Evolutionary conservation across 768 basidiomycete species (phyloP).

Genomic region (Termitomyces bulborhizus): DNA sequence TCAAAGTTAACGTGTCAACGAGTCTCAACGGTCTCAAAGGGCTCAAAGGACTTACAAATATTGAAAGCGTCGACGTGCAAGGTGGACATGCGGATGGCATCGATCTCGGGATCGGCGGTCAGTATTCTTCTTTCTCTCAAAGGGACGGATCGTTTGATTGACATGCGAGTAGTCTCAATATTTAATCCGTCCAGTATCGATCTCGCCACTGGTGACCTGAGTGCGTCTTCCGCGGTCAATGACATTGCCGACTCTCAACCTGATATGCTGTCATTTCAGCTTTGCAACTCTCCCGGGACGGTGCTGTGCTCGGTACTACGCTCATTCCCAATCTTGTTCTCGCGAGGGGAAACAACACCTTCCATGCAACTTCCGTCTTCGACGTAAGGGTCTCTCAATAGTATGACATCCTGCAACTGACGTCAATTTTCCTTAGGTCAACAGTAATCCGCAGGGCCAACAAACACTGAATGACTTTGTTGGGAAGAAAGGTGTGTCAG

Average conservation of each 20-base stretch:
- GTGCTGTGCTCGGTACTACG: constrained; percentile 51
- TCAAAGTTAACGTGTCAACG: constrained; percentile 66
- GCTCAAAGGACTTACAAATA: constrained; percentile 47
- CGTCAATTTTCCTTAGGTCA: constrained; percentile 36
- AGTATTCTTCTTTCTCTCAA: constrained; percentile 7
- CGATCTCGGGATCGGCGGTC: constrained; percentile 53
- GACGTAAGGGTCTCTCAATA: constrained; percentile 28
- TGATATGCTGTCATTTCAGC: constrained; percentile 23
- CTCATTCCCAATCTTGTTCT: constrained; percentile 56
- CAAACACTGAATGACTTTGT: constrained; percentile 67
- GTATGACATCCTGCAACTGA: background rate
- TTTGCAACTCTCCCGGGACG: constrained; percentile 49
- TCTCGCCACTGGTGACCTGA: constrained; percentile 54
- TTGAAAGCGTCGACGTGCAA: constrained; percentile 56
- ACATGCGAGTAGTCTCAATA: constrained; percentile 41
- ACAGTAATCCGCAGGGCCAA: constrained; percentile 49
- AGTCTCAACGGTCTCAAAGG: constrained; percentile 55
- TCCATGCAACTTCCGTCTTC: constrained; percentile 45
- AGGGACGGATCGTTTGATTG: background rate
- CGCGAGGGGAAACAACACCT: constrained; percentile 52
- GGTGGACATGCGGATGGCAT: constrained; percentile 59
- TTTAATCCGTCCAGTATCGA: constrained; percentile 65
- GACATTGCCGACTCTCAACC: background rate
- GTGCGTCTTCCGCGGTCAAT: constrained; percentile 26
- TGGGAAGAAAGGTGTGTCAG: constrained; percentile 40